These are phyloP conservation scores for Tetraselmis chui DNA, from an alignment of 139 green algal species.

Conservation along the genomic window DNA sequence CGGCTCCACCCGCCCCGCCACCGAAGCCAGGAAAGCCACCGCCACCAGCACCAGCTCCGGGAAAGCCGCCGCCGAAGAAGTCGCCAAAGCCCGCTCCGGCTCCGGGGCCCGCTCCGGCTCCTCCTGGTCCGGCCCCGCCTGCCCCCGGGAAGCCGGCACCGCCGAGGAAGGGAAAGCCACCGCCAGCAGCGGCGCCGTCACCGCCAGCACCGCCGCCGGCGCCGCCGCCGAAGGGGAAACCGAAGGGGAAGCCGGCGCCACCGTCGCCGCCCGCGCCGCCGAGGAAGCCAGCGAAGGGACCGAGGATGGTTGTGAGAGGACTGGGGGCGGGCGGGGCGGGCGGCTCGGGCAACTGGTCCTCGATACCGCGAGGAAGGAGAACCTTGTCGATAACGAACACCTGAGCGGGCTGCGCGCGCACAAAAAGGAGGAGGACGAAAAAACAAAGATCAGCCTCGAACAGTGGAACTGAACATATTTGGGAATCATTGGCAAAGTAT, in stretches of 20 bases:
- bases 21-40: too few species aligned
- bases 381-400: background rate
- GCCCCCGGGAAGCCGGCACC: background rate
- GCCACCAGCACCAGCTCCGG: background rate
- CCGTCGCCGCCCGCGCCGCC: background rate
- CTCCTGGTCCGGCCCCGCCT: too few species aligned
- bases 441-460: too few species aligned
- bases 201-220: too few species aligned
- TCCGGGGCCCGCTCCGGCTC: too few species aligned
- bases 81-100: background rate
- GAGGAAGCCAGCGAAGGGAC: background rate
- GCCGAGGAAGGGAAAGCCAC: background rate
- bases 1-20: background rate
- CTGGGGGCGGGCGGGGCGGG: background rate
- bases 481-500: too few species aligned
- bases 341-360: background rate
- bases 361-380: background rate
- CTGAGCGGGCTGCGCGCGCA: background rate
- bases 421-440: too few species aligned
- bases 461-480: too few species aligned
- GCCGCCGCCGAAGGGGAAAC: too few species aligned
- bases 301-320: background rate
- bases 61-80: background rate
- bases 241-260: background rate
- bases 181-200: background rate